Evolutionary conservation across 2,329 filamentous ascomycete genomes (phyloP).

Genomic region (Microcyclosporella mali): DNA sequence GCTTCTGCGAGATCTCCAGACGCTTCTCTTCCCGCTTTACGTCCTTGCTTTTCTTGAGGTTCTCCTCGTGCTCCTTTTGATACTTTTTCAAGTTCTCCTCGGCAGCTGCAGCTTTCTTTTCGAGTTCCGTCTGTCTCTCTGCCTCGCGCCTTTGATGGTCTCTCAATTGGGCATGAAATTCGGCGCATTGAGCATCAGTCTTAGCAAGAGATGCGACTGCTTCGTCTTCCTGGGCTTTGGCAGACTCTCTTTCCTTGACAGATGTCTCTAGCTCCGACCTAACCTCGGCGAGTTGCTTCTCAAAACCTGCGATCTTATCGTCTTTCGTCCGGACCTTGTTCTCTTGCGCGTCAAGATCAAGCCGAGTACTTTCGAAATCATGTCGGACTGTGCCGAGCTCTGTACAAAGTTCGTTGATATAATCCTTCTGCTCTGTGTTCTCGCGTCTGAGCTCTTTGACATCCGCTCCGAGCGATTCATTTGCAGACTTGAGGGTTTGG

Average conservation of each 20-base stretch:
- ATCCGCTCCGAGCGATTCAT: slow-evolving; percentile 62
- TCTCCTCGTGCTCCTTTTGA: slow-evolving; percentile 39
- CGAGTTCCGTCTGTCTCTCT: slow-evolving; percentile 35
- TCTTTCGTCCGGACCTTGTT: slow-evolving; percentile 22
- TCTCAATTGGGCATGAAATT: slow-evolving; percentile 47
- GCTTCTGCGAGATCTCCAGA: slow-evolving; percentile 47
- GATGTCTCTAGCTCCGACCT: slow-evolving; percentile 42
- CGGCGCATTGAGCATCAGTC: slow-evolving; percentile 43
- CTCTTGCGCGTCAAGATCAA: slow-evolving; percentile 45
- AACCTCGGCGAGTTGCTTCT: slow-evolving; percentile 23
- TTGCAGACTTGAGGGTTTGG: slow-evolving; percentile 52
- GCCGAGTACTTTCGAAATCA: slow-evolving; percentile 61
- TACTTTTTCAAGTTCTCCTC: slow-evolving; percentile 31
- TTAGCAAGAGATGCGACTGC: slow-evolving; percentile 30
- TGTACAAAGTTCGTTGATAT: slow-evolving; percentile 63
- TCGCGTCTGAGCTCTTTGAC: slow-evolving; percentile 59
- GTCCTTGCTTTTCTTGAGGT: slow-evolving; percentile 46
- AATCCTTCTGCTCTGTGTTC: slow-evolving; percentile 38
- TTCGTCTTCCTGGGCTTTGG: slow-evolving; percentile 37
- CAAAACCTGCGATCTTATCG: slow-evolving; percentile 7
- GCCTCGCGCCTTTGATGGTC: slow-evolving; percentile 9
- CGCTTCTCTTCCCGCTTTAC: slow-evolving; percentile 47
- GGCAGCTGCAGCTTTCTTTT: slow-evolving; percentile 33
- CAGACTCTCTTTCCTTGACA: slow-evolving; percentile 31
- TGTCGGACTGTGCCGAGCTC: slow-evolving; percentile 63